A percentile compares a stretch with the other conserved stretches of the same genome.
These are phyloP conservation scores for Podaxis mareebaensis DNA, from an alignment of 768 basidiomycete species.

Conservation along the genomic window DNA sequence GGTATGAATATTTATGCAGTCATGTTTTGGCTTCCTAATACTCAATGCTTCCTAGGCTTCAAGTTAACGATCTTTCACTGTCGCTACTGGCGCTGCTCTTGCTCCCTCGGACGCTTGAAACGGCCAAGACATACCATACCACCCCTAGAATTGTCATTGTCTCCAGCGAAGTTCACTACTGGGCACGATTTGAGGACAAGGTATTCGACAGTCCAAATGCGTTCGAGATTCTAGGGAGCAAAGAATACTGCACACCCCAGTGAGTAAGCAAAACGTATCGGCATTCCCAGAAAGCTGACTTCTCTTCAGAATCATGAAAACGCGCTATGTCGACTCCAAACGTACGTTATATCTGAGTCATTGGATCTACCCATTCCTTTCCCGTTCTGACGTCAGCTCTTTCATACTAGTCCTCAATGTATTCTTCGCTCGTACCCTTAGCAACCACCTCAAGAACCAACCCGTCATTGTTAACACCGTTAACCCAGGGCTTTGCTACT, in stretches of 20 bases:
- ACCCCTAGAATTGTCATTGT: slow-evolving; percentile 38
- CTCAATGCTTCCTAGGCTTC: slow-evolving; percentile 32
- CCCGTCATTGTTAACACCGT: slow-evolving; percentile 36
- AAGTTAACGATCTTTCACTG: slow-evolving; percentile 44
- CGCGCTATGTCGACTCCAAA: slow-evolving; percentile 34
- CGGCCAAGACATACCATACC: slow-evolving; percentile 28
- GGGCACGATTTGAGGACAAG: slow-evolving; percentile 22
- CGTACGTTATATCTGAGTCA: slow-evolving; percentile 23
- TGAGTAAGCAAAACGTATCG: neutral
- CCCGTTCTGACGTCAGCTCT: neutral
- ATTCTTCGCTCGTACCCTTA: slow-evolving; percentile 39
- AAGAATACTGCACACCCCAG: slow-evolving; percentile 27
- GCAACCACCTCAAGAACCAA: slow-evolving; percentile 28
- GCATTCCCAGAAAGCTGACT: neutral
- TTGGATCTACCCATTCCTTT: neutral
- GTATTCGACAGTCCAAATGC: slow-evolving; percentile 25
- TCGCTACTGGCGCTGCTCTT: slow-evolving; percentile 39
- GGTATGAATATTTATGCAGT: slow-evolving; percentile 27
- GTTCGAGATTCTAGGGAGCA: slow-evolving; percentile 28
- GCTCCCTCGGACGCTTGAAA: slow-evolving; percentile 38
- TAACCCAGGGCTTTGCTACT: slow-evolving; percentile 46
- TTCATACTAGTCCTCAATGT: slow-evolving; percentile 37
- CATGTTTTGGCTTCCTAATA: too few species aligned
- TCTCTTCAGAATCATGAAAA: neutral
- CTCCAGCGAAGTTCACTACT: slow-evolving; percentile 40